Evolutionary conservation across 306 rosid genomes (phyloP).

Genomic region (Acmispon strigosus): DNA sequence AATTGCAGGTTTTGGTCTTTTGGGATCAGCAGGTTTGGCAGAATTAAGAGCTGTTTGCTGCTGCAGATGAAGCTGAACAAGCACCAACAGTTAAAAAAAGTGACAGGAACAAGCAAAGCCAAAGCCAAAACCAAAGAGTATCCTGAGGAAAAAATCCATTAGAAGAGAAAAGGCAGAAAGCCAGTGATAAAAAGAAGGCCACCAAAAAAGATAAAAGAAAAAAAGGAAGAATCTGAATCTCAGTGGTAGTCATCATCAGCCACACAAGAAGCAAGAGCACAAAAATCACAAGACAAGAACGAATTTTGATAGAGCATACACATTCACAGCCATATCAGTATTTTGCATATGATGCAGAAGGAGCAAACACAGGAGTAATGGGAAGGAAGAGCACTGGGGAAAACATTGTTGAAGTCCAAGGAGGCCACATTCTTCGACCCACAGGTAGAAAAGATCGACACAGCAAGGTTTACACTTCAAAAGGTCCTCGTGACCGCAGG

Average conservation of each 20-base stretch:
- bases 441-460: conserved; percentile 79
- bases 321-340: neutral
- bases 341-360: neutral
- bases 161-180: conserved; percentile 3
- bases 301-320: too few species aligned
- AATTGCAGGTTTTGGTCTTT: conserved; percentile 37
- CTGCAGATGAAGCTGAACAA: conserved; percentile 25
- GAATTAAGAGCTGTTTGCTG: conserved; percentile 11
- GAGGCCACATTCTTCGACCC: conserved; percentile 86
- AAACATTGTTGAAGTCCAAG: conserved; percentile 81
- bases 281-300: conserved; percentile 24
- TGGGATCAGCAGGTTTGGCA: conserved; percentile 34
- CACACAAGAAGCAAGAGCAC: conserved; percentile 6
- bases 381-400: conserved; percentile 77
- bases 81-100: conserved; percentile 1
- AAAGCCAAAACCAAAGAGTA: neutral
- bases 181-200: neutral
- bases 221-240: conserved; percentile 39
- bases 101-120: neutral
- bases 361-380: conserved; percentile 20
- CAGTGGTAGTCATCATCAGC: conserved; percentile 28
- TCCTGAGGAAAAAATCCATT: conserved; percentile 13
- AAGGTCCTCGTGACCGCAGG: conserved; percentile 77
- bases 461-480: conserved; percentile 72
- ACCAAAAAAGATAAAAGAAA: neutral